phyloP scores from a whole-genome alignment of 768 basidiomycete genomes.

The Porphyrellus cyaneotinctus region DNA sequence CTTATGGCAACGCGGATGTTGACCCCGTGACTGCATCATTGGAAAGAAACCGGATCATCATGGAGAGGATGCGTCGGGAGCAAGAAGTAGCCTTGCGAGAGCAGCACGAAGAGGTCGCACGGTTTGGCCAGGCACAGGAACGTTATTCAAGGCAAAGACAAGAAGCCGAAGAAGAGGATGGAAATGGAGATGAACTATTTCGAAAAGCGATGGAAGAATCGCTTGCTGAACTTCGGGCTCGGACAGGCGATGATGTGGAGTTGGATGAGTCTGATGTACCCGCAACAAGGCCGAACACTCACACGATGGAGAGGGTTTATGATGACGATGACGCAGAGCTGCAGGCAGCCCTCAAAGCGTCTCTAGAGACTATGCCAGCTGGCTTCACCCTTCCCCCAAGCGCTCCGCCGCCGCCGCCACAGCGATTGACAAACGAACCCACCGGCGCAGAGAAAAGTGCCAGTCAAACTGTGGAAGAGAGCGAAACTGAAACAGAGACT shows the following conservation, averaged over 20 bases:
- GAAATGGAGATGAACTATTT: slow-evolving; percentile 59
- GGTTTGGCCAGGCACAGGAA: slow-evolving; percentile 17
- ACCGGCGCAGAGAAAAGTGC: neutral
- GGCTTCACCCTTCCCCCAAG: slow-evolving; percentile 42
- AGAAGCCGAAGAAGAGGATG: slow-evolving; percentile 35
- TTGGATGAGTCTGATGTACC: slow-evolving; percentile 17
- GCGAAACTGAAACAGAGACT: slow-evolving; percentile 31
- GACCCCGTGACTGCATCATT: slow-evolving; percentile 67
- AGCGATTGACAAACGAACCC: slow-evolving; percentile 13
- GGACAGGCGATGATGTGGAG: slow-evolving; percentile 19
- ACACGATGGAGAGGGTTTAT: slow-evolving; percentile 44
- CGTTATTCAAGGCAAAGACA: slow-evolving; percentile 3
- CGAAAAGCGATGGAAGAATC: slow-evolving; percentile 39
- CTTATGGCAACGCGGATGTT: slow-evolving; percentile 26
- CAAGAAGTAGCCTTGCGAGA: slow-evolving; percentile 67
- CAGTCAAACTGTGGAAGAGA: slow-evolving; percentile 14
- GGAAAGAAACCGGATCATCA: slow-evolving; percentile 55
- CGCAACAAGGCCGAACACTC: neutral
- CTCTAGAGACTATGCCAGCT: slow-evolving; percentile 60
- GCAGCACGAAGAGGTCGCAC: slow-evolving; percentile 40
- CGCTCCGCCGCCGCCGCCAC: slow-evolving; percentile 10
- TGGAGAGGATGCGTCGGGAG: slow-evolving; percentile 60
- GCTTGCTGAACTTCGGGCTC: slow-evolving; percentile 17
- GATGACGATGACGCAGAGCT: slow-evolving; percentile 87
- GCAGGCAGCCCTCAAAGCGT: slow-evolving; percentile 84